A percentile compares a stretch with the other conserved stretches of the same genome.
These are phyloP conservation scores for Cladosporium sp. DNA, from an alignment of 2,329 filamentous ascomycete species.

Conservation along the genomic window DNA sequence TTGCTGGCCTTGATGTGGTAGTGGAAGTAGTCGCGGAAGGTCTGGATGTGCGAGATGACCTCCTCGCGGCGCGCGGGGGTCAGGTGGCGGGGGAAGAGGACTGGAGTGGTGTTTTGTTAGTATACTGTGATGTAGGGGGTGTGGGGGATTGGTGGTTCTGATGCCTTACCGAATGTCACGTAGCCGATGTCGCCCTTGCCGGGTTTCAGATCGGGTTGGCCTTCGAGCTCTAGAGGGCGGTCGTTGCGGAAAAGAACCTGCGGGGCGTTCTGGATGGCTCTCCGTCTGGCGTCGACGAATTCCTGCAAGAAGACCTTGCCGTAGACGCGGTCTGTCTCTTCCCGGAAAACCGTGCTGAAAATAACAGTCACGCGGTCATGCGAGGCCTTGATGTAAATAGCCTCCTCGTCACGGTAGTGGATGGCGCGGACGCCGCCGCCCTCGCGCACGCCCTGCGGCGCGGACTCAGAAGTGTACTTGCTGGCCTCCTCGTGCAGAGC, in stretches of 20 bases:
- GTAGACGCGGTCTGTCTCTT: slow-evolving; percentile 96
- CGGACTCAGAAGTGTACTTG: slow-evolving; percentile 89
- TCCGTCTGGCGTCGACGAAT: slow-evolving; percentile 91
- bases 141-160: too few relatives aligned
- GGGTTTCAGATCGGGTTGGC: slow-evolving; percentile 74
- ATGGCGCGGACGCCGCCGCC: slow-evolving; percentile 93
- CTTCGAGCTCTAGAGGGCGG: slow-evolving; percentile 84
- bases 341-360: slow-evolving; percentile 96
- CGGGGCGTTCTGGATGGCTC: slow-evolving; percentile 96
- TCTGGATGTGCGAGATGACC: slow-evolving; percentile 98
- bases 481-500: slow-evolving; percentile 81
- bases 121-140: too few relatives aligned
- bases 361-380: slow-evolving; percentile 98
- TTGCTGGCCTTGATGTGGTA: slow-evolving; percentile 99
- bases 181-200: slow-evolving; percentile 88
- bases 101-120: too few relatives aligned
- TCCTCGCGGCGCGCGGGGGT: slow-evolving; percentile 76
- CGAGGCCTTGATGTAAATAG: slow-evolving; percentile 97
- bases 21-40: slow-evolving; percentile 99
- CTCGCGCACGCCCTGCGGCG: slow-evolving; percentile 83
- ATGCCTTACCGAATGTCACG: slow-evolving; percentile 90
- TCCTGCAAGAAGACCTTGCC: slow-evolving; percentile 98
- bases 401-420: slow-evolving; percentile 97
- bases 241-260: slow-evolving; percentile 97
- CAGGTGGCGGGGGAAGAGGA: slow-evolving; percentile 92